Base-by-base conservation (phyloP, 441 rosid genomes). In the Erysimum pusillum region DNA sequence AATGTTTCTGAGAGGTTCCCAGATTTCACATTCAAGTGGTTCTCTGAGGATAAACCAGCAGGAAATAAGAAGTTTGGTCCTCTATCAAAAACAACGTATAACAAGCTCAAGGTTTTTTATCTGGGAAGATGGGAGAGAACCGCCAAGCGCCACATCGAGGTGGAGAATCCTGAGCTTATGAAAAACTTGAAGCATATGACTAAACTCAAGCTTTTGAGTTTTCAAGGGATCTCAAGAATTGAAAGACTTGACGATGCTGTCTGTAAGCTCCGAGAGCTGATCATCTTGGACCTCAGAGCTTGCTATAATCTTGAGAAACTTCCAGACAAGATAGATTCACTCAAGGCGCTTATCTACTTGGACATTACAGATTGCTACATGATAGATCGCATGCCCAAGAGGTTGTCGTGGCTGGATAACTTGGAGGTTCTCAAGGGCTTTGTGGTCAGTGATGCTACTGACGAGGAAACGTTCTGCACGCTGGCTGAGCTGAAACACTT, bases 141-240 rank as follows among this genome's bases (percentile, higher is more conserved):
- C 0, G 69, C 74, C 1, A 76, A 69, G 28, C 80, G 84, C 39
- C 89, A 87, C 76, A 76, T 87, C 28, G 90, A 87, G 58, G 83
- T 86, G 1, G 88, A 88, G 76, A 79, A 69, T 72, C 82, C 82
- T 0, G 82, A 81, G 14, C 85, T 81, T 77, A 76, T 90, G 68
- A 81, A 77, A 45, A 69, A 80, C 18, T 65, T 83, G 76, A 87
- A 76, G 69, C n/a, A 64, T 8, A 75, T 86, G 88, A 80, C 48
- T 17, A 62, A 76, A 6, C 58, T 86, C 49, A 89, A 44, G 73
- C 77, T 85, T 57, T 76, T 90, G 51, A 87, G 87, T 65, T 81
- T 90, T 41, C 88, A 86, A 77, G 90, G 93, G 17, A 79, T 90
- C 60, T 90, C 90, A n/a, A 83, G 83, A 63, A 84, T 90, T 42